Evolutionary conservation across 73 alveolate species (phyloP).

Genomic region (Tetrahymena elliotti): DNA sequence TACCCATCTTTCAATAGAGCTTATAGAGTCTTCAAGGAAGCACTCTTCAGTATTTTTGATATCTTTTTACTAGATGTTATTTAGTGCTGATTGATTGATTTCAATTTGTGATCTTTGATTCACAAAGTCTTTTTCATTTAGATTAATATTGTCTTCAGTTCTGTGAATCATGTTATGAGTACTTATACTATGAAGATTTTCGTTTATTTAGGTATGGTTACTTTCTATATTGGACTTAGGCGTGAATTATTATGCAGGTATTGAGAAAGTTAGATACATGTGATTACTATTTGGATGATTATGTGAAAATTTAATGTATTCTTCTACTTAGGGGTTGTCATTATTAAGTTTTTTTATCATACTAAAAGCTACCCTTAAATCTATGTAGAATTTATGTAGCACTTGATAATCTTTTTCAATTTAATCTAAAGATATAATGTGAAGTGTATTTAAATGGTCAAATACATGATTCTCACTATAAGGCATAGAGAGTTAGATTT

Average conservation of each 20-base stretch:
- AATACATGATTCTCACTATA: not conserved
- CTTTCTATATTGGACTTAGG: not conserved
- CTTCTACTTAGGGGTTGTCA: not conserved
- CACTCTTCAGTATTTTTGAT: not conserved
- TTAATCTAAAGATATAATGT: not conserved
- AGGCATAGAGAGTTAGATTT: not conserved
- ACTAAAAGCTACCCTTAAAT: not conserved
- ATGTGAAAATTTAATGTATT: not conserved
- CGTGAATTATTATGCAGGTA: not conserved
- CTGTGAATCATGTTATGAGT: not conserved
- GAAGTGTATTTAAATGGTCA: not conserved
- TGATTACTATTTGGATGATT: not conserved
- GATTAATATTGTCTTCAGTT: not conserved
- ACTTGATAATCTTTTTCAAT: not conserved
- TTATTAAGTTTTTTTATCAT: not conserved
- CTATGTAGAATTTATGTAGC: not conserved
- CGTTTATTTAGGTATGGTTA: not conserved
- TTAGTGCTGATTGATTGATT: not conserved
- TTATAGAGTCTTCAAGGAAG: not conserved
- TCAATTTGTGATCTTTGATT: not conserved
- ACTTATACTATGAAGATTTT: not conserved
- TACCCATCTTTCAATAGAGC: conserved; percentile 2
- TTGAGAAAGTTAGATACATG: not conserved
- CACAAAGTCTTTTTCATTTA: not conserved
- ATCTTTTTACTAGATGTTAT: not conserved